phyloP scores from a whole-genome alignment of 1,139 yeast species.

The Zygosaccharomyces pseudobailii region DNA sequence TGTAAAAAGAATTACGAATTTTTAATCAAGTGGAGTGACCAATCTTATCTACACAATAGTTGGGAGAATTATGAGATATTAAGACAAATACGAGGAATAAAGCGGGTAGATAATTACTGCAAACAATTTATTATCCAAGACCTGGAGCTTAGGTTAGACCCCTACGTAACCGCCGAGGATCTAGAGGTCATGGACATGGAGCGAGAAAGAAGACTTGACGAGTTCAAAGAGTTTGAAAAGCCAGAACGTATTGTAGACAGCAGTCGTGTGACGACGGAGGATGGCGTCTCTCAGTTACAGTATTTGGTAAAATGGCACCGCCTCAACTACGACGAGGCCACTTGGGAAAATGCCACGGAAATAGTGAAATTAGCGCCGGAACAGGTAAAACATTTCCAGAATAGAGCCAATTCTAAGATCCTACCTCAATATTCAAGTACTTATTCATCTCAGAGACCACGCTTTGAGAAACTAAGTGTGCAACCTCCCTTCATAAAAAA shows the following conservation, averaged over 20 bases:
- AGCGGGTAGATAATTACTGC: slow-evolving; percentile 86
- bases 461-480: slow-evolving; percentile 75
- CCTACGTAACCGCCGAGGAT: slow-evolving; percentile 79
- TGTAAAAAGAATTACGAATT: slow-evolving; percentile 60
- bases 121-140: slow-evolving; percentile 68
- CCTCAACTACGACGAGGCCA: slow-evolving; percentile 87
- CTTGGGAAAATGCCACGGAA: slow-evolving; percentile 93
- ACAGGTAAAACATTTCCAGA: slow-evolving; percentile 79
- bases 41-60: slow-evolving; percentile 89
- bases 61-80: slow-evolving; percentile 77
- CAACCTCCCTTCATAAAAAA: slow-evolving; percentile 90
- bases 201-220: slow-evolving; percentile 75
- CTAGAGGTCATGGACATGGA: slow-evolving; percentile 89
- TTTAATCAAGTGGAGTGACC: slow-evolving; percentile 79
- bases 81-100: slow-evolving; percentile 55
- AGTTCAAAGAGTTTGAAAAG: slow-evolving; percentile 71
- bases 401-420: slow-evolving; percentile 75
- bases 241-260: slow-evolving; percentile 88
- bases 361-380: slow-evolving; percentile 82
- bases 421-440: slow-evolving; percentile 76
- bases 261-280: slow-evolving; percentile 61
- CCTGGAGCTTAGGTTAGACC: slow-evolving; percentile 67
- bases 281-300: slow-evolving; percentile 63
- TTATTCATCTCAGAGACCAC: slow-evolving; percentile 75
- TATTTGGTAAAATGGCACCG: slow-evolving; percentile 93